These are phyloP conservation scores for Leucaena leucocephala DNA, from an alignment of 306 rosid genomes.

Conservation along the genomic window DNA sequence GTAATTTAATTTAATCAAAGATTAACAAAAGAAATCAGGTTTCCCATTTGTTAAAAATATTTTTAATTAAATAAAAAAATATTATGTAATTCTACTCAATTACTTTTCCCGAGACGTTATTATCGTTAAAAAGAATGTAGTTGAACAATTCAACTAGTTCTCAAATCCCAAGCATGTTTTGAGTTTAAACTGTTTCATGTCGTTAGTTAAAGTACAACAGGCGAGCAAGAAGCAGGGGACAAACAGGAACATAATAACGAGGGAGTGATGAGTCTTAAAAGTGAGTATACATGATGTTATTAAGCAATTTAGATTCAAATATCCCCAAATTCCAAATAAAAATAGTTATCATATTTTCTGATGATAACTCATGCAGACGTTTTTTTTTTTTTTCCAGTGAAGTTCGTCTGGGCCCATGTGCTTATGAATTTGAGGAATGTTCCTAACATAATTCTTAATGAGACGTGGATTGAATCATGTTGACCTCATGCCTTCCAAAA, in stretches of 20 bases:
- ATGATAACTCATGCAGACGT: too few species aligned
- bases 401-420: too few species aligned
- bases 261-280: not conserved
- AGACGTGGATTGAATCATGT: too few species aligned
- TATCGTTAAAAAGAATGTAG: too few species aligned
- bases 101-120: not conserved
- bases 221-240: not conserved
- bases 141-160: not conserved
- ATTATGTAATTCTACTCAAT: too few species aligned
- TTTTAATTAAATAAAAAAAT: not conserved
- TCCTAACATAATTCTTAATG: too few species aligned
- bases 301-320: not conserved
- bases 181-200: not conserved
- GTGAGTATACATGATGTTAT: not conserved
- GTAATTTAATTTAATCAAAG: not conserved
- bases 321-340: too few species aligned
- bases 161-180: not conserved
- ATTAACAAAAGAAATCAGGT: not conserved
- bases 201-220: not conserved
- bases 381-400: too few species aligned
- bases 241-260: not conserved
- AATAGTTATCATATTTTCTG: too few species aligned
- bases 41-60: not conserved
- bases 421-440: too few species aligned
- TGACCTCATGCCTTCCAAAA: too few species aligned